Conservation (phyloP, 495 filamentous ascomycete genomes). For the Glonium stellatum region DNA sequence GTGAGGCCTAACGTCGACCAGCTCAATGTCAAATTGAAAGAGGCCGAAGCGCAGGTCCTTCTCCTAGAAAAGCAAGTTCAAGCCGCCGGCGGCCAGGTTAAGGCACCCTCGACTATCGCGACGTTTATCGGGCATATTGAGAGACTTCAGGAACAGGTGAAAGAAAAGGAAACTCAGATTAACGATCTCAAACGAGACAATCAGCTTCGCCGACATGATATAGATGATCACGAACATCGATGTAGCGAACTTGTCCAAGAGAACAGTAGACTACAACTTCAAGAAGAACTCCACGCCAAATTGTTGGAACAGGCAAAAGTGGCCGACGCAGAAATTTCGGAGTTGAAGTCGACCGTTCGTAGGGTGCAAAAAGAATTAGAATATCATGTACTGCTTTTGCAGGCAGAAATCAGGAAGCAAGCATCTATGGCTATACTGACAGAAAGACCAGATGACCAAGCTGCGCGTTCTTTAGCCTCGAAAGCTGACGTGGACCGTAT, state of each 20-base stretch:
- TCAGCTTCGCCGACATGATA: not conserved
- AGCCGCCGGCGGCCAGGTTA: not conserved
- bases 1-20: not conserved
- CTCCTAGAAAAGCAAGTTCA: not conserved
- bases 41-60: not conserved
- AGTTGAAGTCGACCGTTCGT: constrained; percentile 18
- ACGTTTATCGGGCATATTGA: constrained; percentile 17
- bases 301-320: constrained; percentile 8
- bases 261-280: not conserved
- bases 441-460: constrained; percentile 6
- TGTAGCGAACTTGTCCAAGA: not conserved
- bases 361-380: constrained; percentile 23
- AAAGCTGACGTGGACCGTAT: constrained; percentile 27
- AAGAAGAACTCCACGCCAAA: not conserved
- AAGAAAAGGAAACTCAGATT: constrained; percentile 14
- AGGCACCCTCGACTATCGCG: not conserved
- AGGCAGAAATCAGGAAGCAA: constrained; percentile 20
- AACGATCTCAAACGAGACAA: constrained; percentile 8
- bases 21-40: not conserved
- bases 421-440: constrained; percentile 9
- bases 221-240: not conserved
- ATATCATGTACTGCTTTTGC: constrained; percentile 19
- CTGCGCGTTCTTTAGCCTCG: constrained; percentile 19
- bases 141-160: constrained; percentile 23
- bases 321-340: constrained; percentile 18